Base-by-base conservation (phyloP, 208 protist species). In the Porcisia hertigi region DNA sequence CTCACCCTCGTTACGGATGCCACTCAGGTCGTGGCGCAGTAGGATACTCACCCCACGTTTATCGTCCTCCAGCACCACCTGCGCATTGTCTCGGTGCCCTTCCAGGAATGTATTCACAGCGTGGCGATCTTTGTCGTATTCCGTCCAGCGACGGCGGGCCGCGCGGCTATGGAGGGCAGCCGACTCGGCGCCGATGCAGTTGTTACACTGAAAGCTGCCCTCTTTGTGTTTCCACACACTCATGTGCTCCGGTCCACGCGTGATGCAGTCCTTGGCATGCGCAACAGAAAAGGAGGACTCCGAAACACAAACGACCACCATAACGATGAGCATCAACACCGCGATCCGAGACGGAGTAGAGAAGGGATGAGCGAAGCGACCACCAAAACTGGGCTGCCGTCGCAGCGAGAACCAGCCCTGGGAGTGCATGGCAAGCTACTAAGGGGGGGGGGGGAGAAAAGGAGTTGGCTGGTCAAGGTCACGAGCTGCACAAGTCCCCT, bases 181-280 rank as follows among this genome's bases (percentile, higher is more conserved):
- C 1, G 57, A 49, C 0, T 52, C 5, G 0, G 54, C 74, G 41
- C 72, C 65, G 41, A 76, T n/a, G 69, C 78, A 82, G 78, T 75
- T 75, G 12, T 70, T 53, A 36, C 86, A 86, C 11, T 84, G 63
- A 73, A 97, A 97, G 52, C 73, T 86, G 36, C 93, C 93, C n/a
- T 76, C 73, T 5, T 79, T 72, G 58, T 95, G 86, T 59, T 87
- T 88, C 91, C 93, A 97, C 23, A 80, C 90, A 3, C 78, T 45
- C 80, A 86, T 86, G 9, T 71, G 65, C 16, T 71, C 36, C 1
- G 78, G 8, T 23, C 20, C 67, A 0, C 23, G 45, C 52, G 67
- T 75, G 14, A 39, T 55, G 59, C 90, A 94, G 53, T 90, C 79
- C 66, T 92, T 93, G 2, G 88, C 88, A n/a, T 64, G 71, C 34